A percentile compares a stretch with the other conserved stretches of the same genome.
Evolutionary conservation across 257 asterid species (phyloP).

Genomic region (Linaria vulgaris): DNA sequence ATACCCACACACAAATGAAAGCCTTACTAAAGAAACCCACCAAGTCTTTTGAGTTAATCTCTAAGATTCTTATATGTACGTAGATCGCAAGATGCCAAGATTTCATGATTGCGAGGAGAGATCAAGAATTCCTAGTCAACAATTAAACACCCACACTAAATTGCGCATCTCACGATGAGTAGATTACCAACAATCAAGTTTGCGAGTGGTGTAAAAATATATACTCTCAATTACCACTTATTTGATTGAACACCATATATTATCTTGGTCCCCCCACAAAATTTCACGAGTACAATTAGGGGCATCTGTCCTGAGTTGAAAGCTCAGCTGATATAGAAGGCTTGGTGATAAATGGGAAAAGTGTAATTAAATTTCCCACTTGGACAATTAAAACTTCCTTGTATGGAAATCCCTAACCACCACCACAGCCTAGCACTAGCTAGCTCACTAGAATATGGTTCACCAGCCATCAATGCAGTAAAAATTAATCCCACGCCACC

Average conservation of each 20-base stretch:
- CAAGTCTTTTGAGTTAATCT: no score
- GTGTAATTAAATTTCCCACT: slow-evolving; percentile 36
- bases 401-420: slow-evolving; percentile 43
- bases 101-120: no score
- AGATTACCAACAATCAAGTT: background rate
- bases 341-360: slow-evolving; percentile 38
- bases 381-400: slow-evolving; percentile 43
- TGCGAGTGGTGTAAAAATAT: background rate
- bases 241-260: slow-evolving; percentile 9
- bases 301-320: slow-evolving; percentile 37
- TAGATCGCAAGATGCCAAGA: no score
- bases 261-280: slow-evolving; percentile 26
- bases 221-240: background rate
- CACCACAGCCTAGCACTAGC: slow-evolving; percentile 30
- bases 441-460: slow-evolving; percentile 28
- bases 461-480: background rate
- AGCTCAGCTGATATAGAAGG: slow-evolving; percentile 45
- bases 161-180: background rate
- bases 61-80: no score
- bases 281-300: slow-evolving; percentile 33
- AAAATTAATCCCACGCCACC: background rate
- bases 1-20: no score
- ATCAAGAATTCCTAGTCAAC: no score
- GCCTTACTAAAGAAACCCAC: no score
- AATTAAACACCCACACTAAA: background rate